Evolutionary conservation across 2,329 filamentous ascomycete species (phyloP).

Genomic region (Colletotrichum viniferum): DNA sequence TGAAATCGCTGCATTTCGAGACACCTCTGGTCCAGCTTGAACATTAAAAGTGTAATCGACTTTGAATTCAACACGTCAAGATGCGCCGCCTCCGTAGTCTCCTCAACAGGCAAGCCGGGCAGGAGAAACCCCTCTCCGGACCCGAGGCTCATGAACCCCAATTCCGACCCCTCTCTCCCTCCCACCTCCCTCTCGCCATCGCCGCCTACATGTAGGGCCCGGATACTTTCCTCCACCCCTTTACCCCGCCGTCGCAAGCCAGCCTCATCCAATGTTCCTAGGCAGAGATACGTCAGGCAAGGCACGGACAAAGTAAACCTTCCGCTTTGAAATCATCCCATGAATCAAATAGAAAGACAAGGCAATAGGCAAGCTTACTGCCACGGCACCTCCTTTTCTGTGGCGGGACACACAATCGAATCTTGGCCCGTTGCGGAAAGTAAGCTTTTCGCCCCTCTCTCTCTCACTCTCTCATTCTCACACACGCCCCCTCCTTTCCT

Average conservation of each 20-base stretch:
- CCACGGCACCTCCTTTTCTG: background rate
- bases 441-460: background rate
- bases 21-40: background rate
- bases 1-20: background rate
- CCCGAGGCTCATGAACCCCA: constrained; percentile 1
- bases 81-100: background rate
- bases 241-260: constrained; percentile 1
- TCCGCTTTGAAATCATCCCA: constrained; percentile 2
- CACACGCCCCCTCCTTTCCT: background rate
- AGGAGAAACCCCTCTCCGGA: background rate
- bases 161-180: background rate
- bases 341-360: background rate
- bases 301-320: background rate
- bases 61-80: background rate
- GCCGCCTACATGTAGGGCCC: background rate
- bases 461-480: background rate
- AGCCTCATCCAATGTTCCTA: background rate
- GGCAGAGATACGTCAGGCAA: background rate
- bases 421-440: background rate
- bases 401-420: background rate
- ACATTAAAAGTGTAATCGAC: background rate
- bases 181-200: background rate
- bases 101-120: background rate
- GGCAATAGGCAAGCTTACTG: background rate
- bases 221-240: background rate